Evolutionary conservation across 2,329 filamentous ascomycete species (phyloP), one percentile per base, ranked within the genome.

Genomic region (Colletotrichum horii): DNA sequence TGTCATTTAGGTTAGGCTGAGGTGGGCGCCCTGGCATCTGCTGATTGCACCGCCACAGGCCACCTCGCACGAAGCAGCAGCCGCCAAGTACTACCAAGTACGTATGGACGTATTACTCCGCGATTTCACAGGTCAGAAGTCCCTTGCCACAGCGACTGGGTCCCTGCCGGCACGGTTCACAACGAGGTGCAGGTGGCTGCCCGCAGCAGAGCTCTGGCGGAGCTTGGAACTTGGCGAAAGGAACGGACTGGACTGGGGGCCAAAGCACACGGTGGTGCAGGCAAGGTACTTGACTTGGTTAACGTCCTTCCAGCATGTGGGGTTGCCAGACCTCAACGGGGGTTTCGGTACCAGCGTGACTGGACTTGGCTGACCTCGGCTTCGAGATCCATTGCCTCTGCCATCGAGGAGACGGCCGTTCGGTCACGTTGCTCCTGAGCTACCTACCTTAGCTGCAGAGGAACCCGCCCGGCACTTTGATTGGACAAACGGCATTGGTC

Each of bases 41-140:
- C 60, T 36, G 48, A 38, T 62, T 73, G 73, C 74, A 76, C 74
- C 64, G 74, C 74, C 74, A 76, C 74, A 74, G 14, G 30, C 14
- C 22, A 32, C 56, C 56, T 60, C 11, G 28, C 30, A 61, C 26
- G 14, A 19, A 34, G 43, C n/a, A 52, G 43, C 43, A 52, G 43
- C 43, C 43, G 43, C 43, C n/a, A 24, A 52, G n/a, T 14, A 52
- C 56, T 22, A 52, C 56, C 56, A n/a, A 32, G 56, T n/a, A 11
- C 24, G 24, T 30, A 32, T n/a, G 26, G 8, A 22, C 43, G 43
- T 52, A 52, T 14, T 19, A 7, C 34, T 28, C 52, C 28, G 32
- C 66, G 52, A 30, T 30, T 30, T 52, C 38, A 66, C 62, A 48
- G 62, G 38, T 34, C 48, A 12, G 26, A 34, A 48, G 24, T 22